A percentile compares a stretch with the other conserved stretches of the same genome.
phyloP scores from a whole-genome alignment of 495 filamentous ascomycete genomes.

The Pseudomonodictys pantanalensis region DNA sequence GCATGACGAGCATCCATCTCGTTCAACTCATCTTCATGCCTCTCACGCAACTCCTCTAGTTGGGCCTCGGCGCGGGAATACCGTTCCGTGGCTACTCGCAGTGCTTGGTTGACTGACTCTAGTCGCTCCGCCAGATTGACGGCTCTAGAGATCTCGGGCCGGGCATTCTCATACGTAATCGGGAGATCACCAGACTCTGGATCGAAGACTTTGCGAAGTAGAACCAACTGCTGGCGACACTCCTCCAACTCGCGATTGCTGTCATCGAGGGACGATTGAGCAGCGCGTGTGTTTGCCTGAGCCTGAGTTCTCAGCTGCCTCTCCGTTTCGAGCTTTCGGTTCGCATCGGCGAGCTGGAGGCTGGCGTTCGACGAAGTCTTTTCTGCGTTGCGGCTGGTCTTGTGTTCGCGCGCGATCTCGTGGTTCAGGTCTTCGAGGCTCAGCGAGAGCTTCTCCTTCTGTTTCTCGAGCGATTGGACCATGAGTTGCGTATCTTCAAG shows the following conservation, averaged over 20 bases:
- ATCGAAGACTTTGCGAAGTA: constrained; percentile 81
- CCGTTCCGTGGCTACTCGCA: constrained; percentile 81
- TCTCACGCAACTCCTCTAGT: constrained; percentile 69
- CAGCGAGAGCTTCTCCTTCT: constrained; percentile 89
- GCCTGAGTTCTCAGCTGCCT: constrained; percentile 80
- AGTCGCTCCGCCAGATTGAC: constrained; percentile 84
- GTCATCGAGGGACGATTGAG: constrained; percentile 73
- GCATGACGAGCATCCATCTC: constrained; percentile 71
- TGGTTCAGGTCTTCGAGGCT: constrained; percentile 91
- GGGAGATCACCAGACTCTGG: constrained; percentile 63
- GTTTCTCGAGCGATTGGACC: constrained; percentile 85
- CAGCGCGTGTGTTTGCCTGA: constrained; percentile 76
- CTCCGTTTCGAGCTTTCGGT: constrained; percentile 86
- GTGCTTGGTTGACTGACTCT: constrained; percentile 80
- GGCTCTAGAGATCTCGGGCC: constrained; percentile 54
- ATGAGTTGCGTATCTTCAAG: constrained; percentile 83
- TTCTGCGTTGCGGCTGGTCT: constrained; percentile 86
- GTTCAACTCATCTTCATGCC: constrained; percentile 68
- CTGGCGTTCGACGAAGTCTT: constrained; percentile 79
- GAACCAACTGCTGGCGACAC: constrained; percentile 72
- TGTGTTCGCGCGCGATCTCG: constrained; percentile 85
- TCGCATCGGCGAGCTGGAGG: constrained; percentile 82
- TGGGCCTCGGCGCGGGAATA: constrained; percentile 81
- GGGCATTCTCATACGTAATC: constrained; percentile 61
- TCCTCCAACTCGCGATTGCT: constrained; percentile 76